A percentile compares a stretch with the other conserved stretches of the same genome.
These are phyloP conservation scores for Pseudogymnoascus sp. DNA, from an alignment of 2,329 filamentous ascomycete species.

Conservation along the genomic window DNA sequence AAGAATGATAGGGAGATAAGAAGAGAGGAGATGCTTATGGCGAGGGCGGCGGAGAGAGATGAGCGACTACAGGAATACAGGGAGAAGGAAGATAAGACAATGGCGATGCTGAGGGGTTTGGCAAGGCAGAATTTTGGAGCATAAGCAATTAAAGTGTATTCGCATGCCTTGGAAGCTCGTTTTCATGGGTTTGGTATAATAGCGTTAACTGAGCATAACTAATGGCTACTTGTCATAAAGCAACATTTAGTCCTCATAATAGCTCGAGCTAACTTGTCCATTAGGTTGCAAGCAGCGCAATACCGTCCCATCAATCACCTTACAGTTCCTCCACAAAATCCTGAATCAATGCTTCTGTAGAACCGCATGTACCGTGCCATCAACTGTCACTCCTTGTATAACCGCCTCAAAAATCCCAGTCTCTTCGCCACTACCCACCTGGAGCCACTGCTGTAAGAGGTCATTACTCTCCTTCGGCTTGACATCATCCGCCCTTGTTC, in stretches of 20 bases:
- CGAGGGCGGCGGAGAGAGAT: constrained; percentile 70
- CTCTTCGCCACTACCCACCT: constrained; percentile 37
- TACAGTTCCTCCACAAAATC: neutral
- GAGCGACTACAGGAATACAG: constrained; percentile 61
- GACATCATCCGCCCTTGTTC: constrained; percentile 63
- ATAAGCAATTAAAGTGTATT: constrained; percentile 21
- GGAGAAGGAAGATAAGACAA: constrained; percentile 74
- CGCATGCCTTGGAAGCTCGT: neutral
- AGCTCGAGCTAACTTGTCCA: neutral
- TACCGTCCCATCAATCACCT: neutral
- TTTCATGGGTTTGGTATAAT: neutral
- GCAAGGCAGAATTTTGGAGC: constrained; percentile 69
- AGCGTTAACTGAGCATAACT: neutral
- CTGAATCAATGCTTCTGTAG: constrained; percentile 9
- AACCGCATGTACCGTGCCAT: constrained; percentile 24
- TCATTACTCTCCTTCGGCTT: constrained; percentile 96
- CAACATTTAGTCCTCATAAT: neutral
- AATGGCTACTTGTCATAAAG: neutral
- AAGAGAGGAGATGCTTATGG: constrained; percentile 70
- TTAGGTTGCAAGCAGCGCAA: neutral
- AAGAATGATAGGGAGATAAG: constrained; percentile 79
- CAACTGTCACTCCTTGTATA: constrained; percentile 21
- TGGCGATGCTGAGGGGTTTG: constrained; percentile 70
- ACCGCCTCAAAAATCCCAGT: constrained; percentile 25
- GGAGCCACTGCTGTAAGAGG: constrained; percentile 66